Percentiles rank a stretch among this genome's conserved stretches.
These are phyloP conservation scores for Clarireedia paspali DNA, from an alignment of 2,329 filamentous ascomycete species.

Conservation along the genomic window DNA sequence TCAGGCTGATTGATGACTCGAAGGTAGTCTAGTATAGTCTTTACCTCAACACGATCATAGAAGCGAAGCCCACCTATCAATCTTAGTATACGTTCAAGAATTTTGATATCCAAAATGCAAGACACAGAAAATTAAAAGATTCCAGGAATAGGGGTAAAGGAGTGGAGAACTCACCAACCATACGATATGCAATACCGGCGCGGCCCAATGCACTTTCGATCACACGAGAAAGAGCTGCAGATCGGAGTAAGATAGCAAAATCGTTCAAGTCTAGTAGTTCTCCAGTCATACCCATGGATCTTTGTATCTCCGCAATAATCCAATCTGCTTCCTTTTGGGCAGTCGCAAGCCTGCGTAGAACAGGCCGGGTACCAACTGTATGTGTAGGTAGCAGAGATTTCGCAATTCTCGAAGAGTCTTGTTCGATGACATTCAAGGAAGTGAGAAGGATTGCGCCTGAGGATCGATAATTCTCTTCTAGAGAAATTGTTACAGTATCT, in stretches of 20 bases:
- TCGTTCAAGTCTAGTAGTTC: slow-evolving; percentile 67
- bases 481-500: slow-evolving; percentile 69
- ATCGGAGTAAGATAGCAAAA: slow-evolving; percentile 80
- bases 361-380: slow-evolving; percentile 68
- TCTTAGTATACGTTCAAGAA: slow-evolving; percentile 10
- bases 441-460: slow-evolving; percentile 75
- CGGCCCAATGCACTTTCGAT: slow-evolving; percentile 78
- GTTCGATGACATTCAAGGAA: slow-evolving; percentile 81
- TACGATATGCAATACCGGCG: slow-evolving; percentile 77
- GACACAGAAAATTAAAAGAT: background rate
- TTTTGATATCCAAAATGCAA: background rate
- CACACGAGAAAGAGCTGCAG: slow-evolving; percentile 73
- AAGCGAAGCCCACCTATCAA: slow-evolving; percentile 64
- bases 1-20: slow-evolving; percentile 76
- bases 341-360: slow-evolving; percentile 66
- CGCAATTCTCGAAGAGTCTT: slow-evolving; percentile 72
- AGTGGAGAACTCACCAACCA: slow-evolving; percentile 56
- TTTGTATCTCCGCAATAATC: slow-evolving; percentile 78
- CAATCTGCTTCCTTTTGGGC: slow-evolving; percentile 73
- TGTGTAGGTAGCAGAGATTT: slow-evolving; percentile 78
- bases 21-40: slow-evolving; percentile 80
- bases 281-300: slow-evolving; percentile 63
- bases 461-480: slow-evolving; percentile 93
- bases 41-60: slow-evolving; percentile 86
- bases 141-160: background rate